Base-by-base conservation (phyloP, 192 early-diverging fungal genomes). In the Gryganskiella cystojenkinii region DNA sequence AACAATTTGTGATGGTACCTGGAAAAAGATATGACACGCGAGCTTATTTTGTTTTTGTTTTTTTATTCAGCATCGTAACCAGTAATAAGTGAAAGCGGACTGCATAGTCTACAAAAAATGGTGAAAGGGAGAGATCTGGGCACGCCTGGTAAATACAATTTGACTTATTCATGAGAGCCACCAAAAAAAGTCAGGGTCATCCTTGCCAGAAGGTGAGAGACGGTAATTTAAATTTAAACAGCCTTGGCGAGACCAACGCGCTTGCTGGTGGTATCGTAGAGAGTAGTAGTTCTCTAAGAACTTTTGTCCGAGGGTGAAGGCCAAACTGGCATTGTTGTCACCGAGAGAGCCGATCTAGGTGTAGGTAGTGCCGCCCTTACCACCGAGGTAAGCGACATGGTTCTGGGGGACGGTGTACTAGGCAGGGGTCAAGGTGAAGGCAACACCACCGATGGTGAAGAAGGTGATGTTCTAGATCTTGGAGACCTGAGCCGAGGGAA, bases 241-340 rank as follows among this genome's bases (percentile, higher is more conserved):
- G 37, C 37, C 7, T 9, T 13, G 37, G 55, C 56, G 35, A 70
- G 33, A 27, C 69, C 67, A 20, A 79, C 61, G 7, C 67, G 49
- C 4, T 47, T 60, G 43, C 63, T 60, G 20, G 45, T 58, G 20
- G 25, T 65, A 47, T 79, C 69, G 43, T 62, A 71, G 47, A 7
- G 69, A 54, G 59, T 61, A 55, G 52, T 24, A 57, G 37, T 63
- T 28, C 59, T 79, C 74, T 37, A 74, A 24, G 56, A 74, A 74
- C 56, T 67, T 67, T 47, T 74, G 71, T 1, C 71, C 71, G 30
- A 74, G 55, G 27, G 67, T 74, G 47, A 74, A 49, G 28, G 37
- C 55, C 20, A 71, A 19, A 7, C 35, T 34, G 6, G 46, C 7
- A 4, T 3, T 19, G 37, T 43, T 35, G 49, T 50, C 28, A 1